A percentile compares a stretch with the other conserved stretches of the same genome.
Conservation (phyloP, 164 flowering plant genomes). For the Macadamia integrifolia region DNA sequence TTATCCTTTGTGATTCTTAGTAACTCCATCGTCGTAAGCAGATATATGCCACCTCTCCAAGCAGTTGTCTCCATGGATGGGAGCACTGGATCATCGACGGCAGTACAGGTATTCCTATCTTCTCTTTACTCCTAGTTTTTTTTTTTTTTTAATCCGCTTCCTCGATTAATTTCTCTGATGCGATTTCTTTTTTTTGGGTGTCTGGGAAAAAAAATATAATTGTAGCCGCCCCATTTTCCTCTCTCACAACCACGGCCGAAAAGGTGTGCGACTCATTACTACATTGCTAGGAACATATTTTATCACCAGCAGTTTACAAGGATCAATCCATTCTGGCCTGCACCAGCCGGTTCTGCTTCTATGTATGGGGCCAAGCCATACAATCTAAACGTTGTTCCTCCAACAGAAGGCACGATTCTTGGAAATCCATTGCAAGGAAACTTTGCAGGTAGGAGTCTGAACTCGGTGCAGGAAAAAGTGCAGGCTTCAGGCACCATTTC, state of each 20-base stretch:
- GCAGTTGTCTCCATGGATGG: conserved; percentile 84
- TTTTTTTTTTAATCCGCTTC: background rate
- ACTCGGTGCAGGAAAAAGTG: conserved; percentile 50
- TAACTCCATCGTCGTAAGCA: conserved; percentile 24
- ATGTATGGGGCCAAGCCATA: conserved; percentile 63
- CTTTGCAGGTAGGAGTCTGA: conserved; percentile 33
- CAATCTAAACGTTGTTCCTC: conserved; percentile 60
- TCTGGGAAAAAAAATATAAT: background rate
- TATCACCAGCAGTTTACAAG: conserved; percentile 66
- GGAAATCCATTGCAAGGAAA: conserved; percentile 35
- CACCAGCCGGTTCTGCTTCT: conserved; percentile 60
- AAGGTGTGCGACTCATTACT: conserved; percentile 89
- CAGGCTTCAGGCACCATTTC: conserved; percentile 18
- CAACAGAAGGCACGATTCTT: conserved; percentile 36
- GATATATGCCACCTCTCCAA: conserved; percentile 73
- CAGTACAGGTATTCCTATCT: conserved; percentile 47
- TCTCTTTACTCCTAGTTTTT: background rate
- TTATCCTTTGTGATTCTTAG: background rate
- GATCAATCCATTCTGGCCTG: conserved; percentile 85
- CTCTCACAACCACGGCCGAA: conserved; percentile 62
- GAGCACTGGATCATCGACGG: conserved; percentile 45
- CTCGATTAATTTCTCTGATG: background rate
- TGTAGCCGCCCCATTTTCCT: conserved; percentile 58
- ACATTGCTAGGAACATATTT: conserved; percentile 69
- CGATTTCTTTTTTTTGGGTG: background rate